phyloP scores from a whole-genome alignment of 768 basidiomycete species.

The Tricholoma furcatifolium region DNA sequence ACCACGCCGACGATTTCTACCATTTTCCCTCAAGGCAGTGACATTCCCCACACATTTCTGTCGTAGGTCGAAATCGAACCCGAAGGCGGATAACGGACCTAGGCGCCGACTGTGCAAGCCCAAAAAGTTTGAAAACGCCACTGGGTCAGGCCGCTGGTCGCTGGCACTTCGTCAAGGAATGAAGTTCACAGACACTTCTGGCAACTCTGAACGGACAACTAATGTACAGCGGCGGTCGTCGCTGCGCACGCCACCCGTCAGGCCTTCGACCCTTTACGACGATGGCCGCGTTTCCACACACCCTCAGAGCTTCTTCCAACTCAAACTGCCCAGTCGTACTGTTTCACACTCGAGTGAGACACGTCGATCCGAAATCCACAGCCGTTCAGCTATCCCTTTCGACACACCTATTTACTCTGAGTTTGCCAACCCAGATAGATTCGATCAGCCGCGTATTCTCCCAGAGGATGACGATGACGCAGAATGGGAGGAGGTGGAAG shows the following conservation, averaged over 20 bases:
- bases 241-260: no score
- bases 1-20: constrained; percentile 1
- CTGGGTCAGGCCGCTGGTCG: neutral
- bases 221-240: neutral
- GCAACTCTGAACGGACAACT: neutral
- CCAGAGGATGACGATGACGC: constrained; percentile 14
- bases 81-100: neutral
- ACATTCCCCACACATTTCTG: constrained; percentile 4
- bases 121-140: neutral
- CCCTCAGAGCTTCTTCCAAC: constrained; percentile 9
- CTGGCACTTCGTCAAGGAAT: no score
- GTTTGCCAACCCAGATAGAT: neutral
- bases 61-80: neutral
- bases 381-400: neutral
- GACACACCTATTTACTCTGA: neutral
- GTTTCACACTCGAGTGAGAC: neutral
- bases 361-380: neutral
- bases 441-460: neutral
- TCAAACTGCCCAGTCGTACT: neutral
- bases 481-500: constrained; percentile 21
- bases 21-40: constrained; percentile 9
- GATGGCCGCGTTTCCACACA: constrained; percentile 10
- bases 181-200: no score
- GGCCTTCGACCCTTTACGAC: neutral
- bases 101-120: neutral